Base-by-base conservation (phyloP, 192 early-diverging fungal genomes). In the Lobosporangium transversale region DNA sequence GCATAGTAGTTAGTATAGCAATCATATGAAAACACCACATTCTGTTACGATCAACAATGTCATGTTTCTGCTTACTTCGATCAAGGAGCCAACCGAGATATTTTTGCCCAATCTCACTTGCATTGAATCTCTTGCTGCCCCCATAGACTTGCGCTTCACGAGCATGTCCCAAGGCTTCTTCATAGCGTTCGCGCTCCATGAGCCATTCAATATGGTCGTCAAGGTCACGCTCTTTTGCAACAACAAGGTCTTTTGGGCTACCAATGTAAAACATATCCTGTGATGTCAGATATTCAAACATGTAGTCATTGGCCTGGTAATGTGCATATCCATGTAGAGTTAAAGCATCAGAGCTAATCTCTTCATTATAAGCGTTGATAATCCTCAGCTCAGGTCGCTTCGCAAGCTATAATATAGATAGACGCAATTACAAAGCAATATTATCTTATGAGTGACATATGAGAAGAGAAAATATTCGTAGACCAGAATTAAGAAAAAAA, bases 181-280 rank as follows among this genome's bases (percentile, higher is more conserved):
- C 89, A 66, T 95, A 98, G 44, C 86, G 71, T 24, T 83, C 84
- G 24, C 91, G 84, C 40, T 94, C 93, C n/a, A 92, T 78, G 18
- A 98, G 82, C 94, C 95, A 99, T 49, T 94, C 89, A 49, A 99
- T 89, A 66, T 97, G 97, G 80, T 99, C 98, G 35, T 90, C 89
- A 31, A 93, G 51, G 66, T 95, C 94, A n/a, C 97, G 87, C 2
- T 93, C 93, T 27, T 89, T 87, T 6, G 96, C 97, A 5, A 92
- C 83, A 21, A 99, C 88, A 27, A 98, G 87, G 81, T 98, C 95
- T 78, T 97, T 97, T 4, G 98, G 98, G 18, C 93, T 94, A 31
- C 95, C 84, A 17, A 99, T 87, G 68, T 95, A 98, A 79, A 94
- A 98, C 61, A 92, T 89, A 52, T 93, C 89, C 45, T 97, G 92